Base-by-base conservation (phyloP, 2,329 filamentous ascomycete genomes). In the Dothidotthia symphoricarpi region DNA sequence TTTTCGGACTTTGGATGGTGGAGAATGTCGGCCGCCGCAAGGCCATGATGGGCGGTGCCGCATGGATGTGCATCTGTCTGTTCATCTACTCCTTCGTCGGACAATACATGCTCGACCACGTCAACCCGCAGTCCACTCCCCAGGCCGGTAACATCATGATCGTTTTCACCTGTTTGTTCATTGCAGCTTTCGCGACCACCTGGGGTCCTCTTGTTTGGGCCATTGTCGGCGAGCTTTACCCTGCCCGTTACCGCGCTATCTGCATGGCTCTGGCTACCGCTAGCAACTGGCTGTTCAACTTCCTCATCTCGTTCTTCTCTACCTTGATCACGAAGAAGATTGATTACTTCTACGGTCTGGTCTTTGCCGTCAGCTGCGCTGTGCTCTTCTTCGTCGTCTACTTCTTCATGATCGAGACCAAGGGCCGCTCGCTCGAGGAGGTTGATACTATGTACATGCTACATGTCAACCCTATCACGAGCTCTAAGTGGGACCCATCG, bases 371-470 rank as follows among this genome's bases (percentile, higher is more conserved):
- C 0, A 88, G 82, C 59, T 84, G 85, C 46, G 68, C 86, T 13
- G 69, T 77, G 0, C 83, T 78, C 0, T 78, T 80, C 1, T 49
- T 81, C 0, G 63, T 88, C 22, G 83, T 89, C 29, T 90, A 85
- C 71, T 86, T 90, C 69, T 88, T 88, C 65, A 78, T 89, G 49
- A 80, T 85, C 31, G 86, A 90, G 63, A 83, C 81, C 28, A 82
- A 86, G 63, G 85, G 81, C 40, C 79, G 85, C 6, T 83, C 80
- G 0, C 74, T 91, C 1, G 86, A 91, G 67, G 85, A 90, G 63
- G 85, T 91, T 35, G 86, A 91, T 55, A 75, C 77, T 44, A 78
- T 80, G 74, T 89, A 88, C 49, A 70, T 86, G 25, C 72, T 83
- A 34, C 70, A 71, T 24, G 81, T 87, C 31, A 78, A 72, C 54